phyloP scores from a whole-genome alignment of 805 yeast genomes.

The Candida boleticola region DNA sequence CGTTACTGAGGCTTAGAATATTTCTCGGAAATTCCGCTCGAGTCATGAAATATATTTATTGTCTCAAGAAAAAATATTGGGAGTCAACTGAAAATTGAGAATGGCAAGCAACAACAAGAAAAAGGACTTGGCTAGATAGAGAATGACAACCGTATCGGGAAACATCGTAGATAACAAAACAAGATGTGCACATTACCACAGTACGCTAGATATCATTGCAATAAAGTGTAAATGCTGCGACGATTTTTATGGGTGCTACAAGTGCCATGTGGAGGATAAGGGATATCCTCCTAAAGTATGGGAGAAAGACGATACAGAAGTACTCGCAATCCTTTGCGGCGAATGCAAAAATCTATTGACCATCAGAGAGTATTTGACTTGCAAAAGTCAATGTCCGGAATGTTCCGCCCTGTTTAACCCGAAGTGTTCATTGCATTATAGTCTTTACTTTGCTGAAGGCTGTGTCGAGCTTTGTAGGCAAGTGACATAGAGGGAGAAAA shows the following conservation, averaged over 20 bases:
- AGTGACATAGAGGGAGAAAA: not conserved
- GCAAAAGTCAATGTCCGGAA: slow-evolving; percentile 17
- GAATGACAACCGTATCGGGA: no score
- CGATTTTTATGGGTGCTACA: slow-evolving; percentile 36
- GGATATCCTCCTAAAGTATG: slow-evolving; percentile 13
- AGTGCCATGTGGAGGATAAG: slow-evolving; percentile 30
- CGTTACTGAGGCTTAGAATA: no score
- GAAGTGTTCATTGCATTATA: slow-evolving; percentile 34
- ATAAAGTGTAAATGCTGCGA: slow-evolving; percentile 39
- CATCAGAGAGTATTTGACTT: slow-evolving; percentile 23
- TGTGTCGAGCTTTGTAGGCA: not conserved
- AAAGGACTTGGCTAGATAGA: no score
- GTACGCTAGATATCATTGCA: slow-evolving; percentile 35
- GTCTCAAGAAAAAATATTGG: no score
- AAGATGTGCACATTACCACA: slow-evolving; percentile 37
- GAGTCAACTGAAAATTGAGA: no score
- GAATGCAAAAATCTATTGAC: slow-evolving; percentile 28
- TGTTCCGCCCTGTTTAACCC: slow-evolving; percentile 36
- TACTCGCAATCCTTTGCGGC: slow-evolving; percentile 36
- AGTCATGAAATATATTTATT: no score
- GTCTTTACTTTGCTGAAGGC: slow-evolving; percentile 29
- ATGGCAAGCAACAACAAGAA: no score
- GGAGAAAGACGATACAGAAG: slow-evolving; percentile 3
- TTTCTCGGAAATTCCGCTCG: no score
- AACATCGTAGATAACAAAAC: slow-evolving; percentile 27